Percentiles rank a stretch among this genome's conserved stretches.
Evolutionary conservation across 164 flowering plant species (phyloP).

Genomic region (Liriodendron chinense): DNA sequence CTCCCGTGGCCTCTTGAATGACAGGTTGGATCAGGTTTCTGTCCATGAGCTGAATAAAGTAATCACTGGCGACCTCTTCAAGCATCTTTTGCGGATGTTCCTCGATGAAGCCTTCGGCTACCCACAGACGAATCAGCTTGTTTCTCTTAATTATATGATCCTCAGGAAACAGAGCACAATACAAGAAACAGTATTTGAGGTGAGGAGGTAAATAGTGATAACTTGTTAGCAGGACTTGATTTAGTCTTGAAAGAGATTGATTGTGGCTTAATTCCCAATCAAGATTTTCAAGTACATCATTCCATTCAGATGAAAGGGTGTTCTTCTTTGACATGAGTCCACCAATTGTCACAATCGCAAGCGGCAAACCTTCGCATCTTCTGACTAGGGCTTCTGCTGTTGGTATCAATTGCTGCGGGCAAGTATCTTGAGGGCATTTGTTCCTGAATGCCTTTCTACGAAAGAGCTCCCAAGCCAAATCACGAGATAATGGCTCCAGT

Average conservation of each 20-base stretch:
- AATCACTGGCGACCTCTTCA: slow-evolving; percentile 48
- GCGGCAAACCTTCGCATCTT: neutral
- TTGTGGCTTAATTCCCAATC: neutral
- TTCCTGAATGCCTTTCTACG: neutral
- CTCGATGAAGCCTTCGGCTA: slow-evolving; percentile 47
- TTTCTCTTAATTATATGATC: slow-evolving; percentile 30
- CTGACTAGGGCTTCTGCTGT: neutral
- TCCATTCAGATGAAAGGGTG: neutral
- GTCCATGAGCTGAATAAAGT: slow-evolving; percentile 37
- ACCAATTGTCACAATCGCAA: neutral
- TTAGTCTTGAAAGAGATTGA: neutral
- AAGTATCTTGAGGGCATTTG: neutral
- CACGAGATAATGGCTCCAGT: neutral
- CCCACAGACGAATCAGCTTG: slow-evolving; percentile 45
- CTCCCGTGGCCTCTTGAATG: neutral
- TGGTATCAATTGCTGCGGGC: neutral
- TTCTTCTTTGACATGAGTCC: neutral
- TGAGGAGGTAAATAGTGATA: slow-evolving; percentile 34
- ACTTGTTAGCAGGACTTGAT: neutral
- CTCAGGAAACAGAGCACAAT: slow-evolving; percentile 36
- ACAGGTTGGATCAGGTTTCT: slow-evolving; percentile 36
- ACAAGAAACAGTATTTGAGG: slow-evolving; percentile 46
- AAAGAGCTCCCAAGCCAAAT: neutral
- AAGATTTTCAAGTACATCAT: neutral
- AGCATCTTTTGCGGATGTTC: slow-evolving; percentile 22